A percentile compares a stretch with the other conserved stretches of the same genome.
Evolutionary conservation across 1,284 basidiomycete species (phyloP).

Genomic region (Cryptococcus deneoformans): DNA sequence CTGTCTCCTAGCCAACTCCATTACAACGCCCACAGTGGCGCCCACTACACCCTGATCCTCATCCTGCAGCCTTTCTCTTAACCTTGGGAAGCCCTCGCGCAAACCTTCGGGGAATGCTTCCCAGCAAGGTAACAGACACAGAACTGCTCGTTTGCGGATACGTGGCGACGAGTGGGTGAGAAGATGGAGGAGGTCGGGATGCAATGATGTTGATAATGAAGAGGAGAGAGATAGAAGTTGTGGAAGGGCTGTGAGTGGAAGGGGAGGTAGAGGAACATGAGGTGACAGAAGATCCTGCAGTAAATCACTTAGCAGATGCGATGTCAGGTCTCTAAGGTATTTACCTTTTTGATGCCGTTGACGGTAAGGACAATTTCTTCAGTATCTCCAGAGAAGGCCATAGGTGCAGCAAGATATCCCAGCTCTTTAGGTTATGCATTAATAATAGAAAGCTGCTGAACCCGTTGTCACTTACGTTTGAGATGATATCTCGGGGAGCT

Average conservation of each 20-base stretch:
- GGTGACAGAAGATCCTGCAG: slow-evolving; percentile 74
- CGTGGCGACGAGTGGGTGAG: slow-evolving; percentile 85
- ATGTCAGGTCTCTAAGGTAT: slow-evolving; percentile 1
- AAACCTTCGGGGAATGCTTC: slow-evolving; percentile 74
- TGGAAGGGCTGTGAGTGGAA: slow-evolving; percentile 82
- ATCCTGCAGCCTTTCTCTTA: slow-evolving; percentile 85
- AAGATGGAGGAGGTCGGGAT: slow-evolving; percentile 81
- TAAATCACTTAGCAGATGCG: too few species aligned
- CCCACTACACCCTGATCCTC: slow-evolving; percentile 85
- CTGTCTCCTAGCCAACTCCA: slow-evolving; percentile 75
- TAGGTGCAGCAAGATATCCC: slow-evolving; percentile 90
- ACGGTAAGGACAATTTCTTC: slow-evolving; percentile 98
- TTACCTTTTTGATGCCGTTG: slow-evolving; percentile 94
- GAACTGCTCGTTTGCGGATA: slow-evolving; percentile 84
- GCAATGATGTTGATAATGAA: slow-evolving; percentile 83
- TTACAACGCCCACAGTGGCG: slow-evolving; percentile 89
- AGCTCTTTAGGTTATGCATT: slow-evolving; percentile 56
- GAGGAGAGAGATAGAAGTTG: slow-evolving; percentile 85
- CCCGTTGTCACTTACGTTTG: slow-evolving; percentile 56
- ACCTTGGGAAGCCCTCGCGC: slow-evolving; percentile 61
- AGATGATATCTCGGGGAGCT: slow-evolving; percentile 85
- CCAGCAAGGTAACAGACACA: slow-evolving; percentile 75
- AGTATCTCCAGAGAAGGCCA: slow-evolving; percentile 90
- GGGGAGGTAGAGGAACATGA: slow-evolving; percentile 67
- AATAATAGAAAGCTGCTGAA: not conserved